Percentiles rank a stretch among this genome's conserved stretches.
phyloP scores from a whole-genome alignment of 2,329 filamentous ascomycete species.

The Pyrenophora tritici-repentis region DNA sequence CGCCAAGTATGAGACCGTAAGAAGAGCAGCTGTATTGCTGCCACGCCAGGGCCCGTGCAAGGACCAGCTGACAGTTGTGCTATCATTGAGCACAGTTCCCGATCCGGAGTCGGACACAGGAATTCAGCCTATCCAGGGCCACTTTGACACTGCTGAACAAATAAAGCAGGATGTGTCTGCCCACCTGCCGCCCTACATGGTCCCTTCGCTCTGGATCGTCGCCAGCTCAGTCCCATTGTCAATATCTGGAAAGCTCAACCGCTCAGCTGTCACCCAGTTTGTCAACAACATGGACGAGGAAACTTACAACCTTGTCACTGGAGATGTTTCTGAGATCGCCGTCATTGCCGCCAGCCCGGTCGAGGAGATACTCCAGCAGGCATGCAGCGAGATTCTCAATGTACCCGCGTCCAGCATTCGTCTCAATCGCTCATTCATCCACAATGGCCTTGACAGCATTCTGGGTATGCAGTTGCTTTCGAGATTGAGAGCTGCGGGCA shows the following conservation, averaged over 20 bases:
- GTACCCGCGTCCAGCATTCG: background rate
- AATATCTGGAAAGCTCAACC: conserved; percentile 28
- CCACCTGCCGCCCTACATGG: conserved; percentile 28
- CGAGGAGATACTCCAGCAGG: background rate
- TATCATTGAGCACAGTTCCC: background rate
- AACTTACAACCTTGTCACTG: conserved; percentile 10
- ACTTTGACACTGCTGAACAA: conserved; percentile 25
- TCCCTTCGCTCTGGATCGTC: conserved; percentile 26
- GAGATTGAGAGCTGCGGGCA: background rate
- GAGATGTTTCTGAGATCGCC: background rate
- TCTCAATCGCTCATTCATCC: conserved; percentile 1
- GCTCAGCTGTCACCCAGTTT: conserved; percentile 19
- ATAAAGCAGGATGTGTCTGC: conserved; percentile 13
- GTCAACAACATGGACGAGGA: conserved; percentile 20
- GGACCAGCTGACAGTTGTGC: background rate
- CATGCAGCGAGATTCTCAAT: background rate
- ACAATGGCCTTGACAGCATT: background rate
- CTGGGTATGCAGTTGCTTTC: conserved; percentile 1
- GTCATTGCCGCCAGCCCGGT: background rate
- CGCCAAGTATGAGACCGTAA: background rate
- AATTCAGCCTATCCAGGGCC: conserved; percentile 1
- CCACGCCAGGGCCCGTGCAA: background rate
- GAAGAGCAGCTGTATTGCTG: background rate
- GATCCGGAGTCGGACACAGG: background rate
- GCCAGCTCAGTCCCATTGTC: conserved; percentile 20